Evolutionary conservation across 2,329 filamentous ascomycete species (phyloP).

Genomic region (Cylindrodendrum hubeiense): DNA sequence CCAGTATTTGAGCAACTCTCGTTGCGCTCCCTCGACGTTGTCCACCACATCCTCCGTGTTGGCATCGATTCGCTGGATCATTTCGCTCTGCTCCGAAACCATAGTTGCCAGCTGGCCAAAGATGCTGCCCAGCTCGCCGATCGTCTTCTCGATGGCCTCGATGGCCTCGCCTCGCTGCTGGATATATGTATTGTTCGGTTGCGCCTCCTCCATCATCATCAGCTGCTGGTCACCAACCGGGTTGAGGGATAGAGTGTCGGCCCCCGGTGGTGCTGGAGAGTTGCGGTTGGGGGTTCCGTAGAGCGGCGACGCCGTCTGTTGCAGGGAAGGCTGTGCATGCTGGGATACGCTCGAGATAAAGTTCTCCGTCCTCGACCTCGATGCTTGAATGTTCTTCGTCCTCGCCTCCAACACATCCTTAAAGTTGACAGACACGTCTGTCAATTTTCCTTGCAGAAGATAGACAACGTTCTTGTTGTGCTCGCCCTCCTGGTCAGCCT

Average conservation of each 20-base stretch:
- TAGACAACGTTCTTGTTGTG: conserved; percentile 98
- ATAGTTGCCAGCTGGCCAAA: conserved; percentile 96
- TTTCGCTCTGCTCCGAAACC: conserved; percentile 97
- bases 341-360: conserved; percentile 93
- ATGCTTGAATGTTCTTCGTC: conserved; percentile 98
- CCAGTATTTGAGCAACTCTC: conserved; percentile 98
- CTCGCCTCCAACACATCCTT: conserved; percentile 97
- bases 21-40: conserved; percentile 96
- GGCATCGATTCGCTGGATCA: conserved; percentile 97
- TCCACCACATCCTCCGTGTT: conserved; percentile 98
- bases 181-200: conserved; percentile 88
- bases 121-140: conserved; percentile 88
- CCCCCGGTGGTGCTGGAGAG: conserved; percentile 74
- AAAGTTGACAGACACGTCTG: conserved; percentile 94
- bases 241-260: conserved; percentile 86
- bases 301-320: conserved; percentile 84
- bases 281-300: conserved; percentile 83
- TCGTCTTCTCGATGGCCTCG: conserved; percentile 95
- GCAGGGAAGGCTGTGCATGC: conserved; percentile 75
- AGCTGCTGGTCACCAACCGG: conserved; percentile 87
- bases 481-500: conserved; percentile 85
- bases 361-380: conserved; percentile 91
- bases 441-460: conserved; percentile 89
- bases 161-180: conserved; percentile 95
- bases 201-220: conserved; percentile 91